Conservation (phyloP, 2,329 filamentous ascomycete species). For the Tolypocladium pustulatum region DNA sequence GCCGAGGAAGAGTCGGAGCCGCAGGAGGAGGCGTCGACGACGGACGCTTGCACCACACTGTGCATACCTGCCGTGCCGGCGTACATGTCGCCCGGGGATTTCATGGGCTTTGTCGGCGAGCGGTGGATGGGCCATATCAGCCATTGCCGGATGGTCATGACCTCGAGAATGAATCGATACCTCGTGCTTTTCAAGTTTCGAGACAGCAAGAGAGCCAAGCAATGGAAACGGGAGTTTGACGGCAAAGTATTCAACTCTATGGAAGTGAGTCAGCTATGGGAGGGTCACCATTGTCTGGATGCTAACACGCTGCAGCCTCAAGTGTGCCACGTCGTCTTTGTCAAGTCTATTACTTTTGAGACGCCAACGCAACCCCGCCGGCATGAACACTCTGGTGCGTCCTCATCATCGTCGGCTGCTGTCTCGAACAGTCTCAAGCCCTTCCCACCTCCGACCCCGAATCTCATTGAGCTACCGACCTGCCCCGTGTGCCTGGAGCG, state of each 20-base stretch:
- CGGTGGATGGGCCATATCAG: slow-evolving; percentile 77
- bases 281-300: neutral
- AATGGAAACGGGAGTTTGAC: slow-evolving; percentile 82
- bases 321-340: slow-evolving; percentile 88
- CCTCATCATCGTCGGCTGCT: slow-evolving; percentile 26
- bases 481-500: slow-evolving; percentile 94
- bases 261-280: slow-evolving; percentile 45
- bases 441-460: slow-evolving; percentile 61
- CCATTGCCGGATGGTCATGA: slow-evolving; percentile 91
- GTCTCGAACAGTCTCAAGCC: slow-evolving; percentile 41
- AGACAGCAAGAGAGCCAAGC: slow-evolving; percentile 58
- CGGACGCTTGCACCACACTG: slow-evolving; percentile 71
- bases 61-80: slow-evolving; percentile 93
- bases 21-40: slow-evolving; percentile 12
- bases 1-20: slow-evolving; percentile 15
- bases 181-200: slow-evolving; percentile 94
- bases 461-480: slow-evolving; percentile 82
- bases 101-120: slow-evolving; percentile 85
- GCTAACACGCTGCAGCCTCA: slow-evolving; percentile 50
- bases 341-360: slow-evolving; percentile 83
- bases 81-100: slow-evolving; percentile 84
- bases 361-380: slow-evolving; percentile 40
- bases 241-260: slow-evolving; percentile 88
- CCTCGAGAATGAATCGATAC: slow-evolving; percentile 79
- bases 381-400: slow-evolving; percentile 50